These are phyloP conservation scores for Aspergillus novoparasiticus DNA, from an alignment of 2,329 filamentous ascomycete species.

Conservation along the genomic window DNA sequence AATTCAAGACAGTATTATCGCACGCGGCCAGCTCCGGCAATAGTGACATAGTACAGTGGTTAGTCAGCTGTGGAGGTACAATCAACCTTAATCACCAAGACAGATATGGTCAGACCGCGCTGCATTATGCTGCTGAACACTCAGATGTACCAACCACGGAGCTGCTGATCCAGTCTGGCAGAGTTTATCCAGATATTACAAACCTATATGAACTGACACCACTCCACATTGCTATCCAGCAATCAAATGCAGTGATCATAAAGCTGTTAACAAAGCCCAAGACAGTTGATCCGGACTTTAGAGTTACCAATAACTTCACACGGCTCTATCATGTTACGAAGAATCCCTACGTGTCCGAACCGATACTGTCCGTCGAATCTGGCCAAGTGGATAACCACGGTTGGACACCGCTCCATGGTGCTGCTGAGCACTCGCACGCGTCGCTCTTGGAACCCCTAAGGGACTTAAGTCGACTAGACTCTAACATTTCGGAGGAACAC, in stretches of 20 bases:
- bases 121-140: neutral
- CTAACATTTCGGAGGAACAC: neutral
- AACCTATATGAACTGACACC: neutral
- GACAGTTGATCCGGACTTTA: neutral
- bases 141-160: neutral
- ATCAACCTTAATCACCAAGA: neutral
- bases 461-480: neutral
- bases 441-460: neutral
- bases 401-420: neutral
- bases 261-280: neutral
- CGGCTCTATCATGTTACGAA: neutral
- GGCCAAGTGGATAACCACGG: neutral
- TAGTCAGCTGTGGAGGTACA: neutral
- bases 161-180: neutral
- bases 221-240: neutral
- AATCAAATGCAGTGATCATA: fast-evolving
- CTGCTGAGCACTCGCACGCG: neutral
- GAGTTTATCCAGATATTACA: neutral
- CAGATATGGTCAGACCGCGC: neutral
- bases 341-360: fast-evolving
- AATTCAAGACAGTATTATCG: neutral
- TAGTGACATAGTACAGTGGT: neutral
- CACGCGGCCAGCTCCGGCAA: neutral
- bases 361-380: neutral
- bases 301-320: neutral